Evolutionary conservation across 306 rosid genomes (phyloP), one percentile per base, ranked within the genome.

Genomic region (Casuarina equisetifolia): DNA sequence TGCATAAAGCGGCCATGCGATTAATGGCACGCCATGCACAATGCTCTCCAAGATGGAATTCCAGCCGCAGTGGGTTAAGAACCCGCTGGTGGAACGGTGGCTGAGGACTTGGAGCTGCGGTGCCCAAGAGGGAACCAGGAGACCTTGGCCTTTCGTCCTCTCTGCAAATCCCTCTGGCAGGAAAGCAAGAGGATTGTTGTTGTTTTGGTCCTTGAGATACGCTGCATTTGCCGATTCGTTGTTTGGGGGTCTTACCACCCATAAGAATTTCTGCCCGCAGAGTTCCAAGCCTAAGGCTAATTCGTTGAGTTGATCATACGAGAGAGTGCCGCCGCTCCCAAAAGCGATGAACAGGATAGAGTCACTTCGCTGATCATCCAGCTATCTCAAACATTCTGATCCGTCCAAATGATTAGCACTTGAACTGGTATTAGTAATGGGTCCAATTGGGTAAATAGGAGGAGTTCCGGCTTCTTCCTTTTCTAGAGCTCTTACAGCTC

Each of bases 261-360:
- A 25, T 25, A 25, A 25, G 32, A 25, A 25, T 25, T 25, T 25
- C 32, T 57, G 61, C 9, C 38, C 53, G 15, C 90, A 78, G 61
- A 86, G 13, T 76, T 86, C 90, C 6, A 83, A 79, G 3, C 87
- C 90, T 0, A 74, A 63, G 9, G 90, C 85, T 11, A 83, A 70
- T 59, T 86, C 85, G 5, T 78, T 78, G 15, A 78, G 71, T 15
- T 86, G 87, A 2, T 75, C 62, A 6, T 70, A 76, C 0, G 87
- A 80, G 32, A 83, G 83, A 62, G 85, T 81, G 4, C 89, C 89
- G 4, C 87, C 85, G 61, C 87, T 86, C 20, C 89, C 89, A 50
- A 83, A 86, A 0, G 79, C 78, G 51, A 85, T 67, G 70, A 78
- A 86, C 1, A 78, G 44, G n/a, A 86, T 84, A 0, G 87, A 86